Conservation (phyloP, 805 yeast genomes). For the Candida michaelii region DNA sequence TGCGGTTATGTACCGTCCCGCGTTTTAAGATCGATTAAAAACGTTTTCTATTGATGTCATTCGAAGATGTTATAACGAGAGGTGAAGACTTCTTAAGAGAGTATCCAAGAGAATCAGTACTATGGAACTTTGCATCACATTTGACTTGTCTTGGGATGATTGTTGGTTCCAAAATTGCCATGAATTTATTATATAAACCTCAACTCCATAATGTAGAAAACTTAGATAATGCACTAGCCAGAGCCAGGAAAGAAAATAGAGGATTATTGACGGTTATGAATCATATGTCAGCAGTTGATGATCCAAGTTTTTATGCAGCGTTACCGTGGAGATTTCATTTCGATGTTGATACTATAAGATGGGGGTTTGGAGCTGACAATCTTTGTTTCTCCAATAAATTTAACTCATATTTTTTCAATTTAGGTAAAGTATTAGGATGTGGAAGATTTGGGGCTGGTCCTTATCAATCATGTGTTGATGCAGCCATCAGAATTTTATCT, state of each 20-base stretch:
- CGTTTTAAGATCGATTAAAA: neutral
- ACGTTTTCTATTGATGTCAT: constrained; percentile 51
- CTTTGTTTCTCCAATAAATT: constrained; percentile 69
- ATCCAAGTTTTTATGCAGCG: constrained; percentile 86
- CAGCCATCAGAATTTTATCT: constrained; percentile 73
- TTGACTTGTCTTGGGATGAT: constrained; percentile 68
- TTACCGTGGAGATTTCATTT: constrained; percentile 69
- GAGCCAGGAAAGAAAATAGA: constrained; percentile 65
- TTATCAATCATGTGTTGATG: constrained; percentile 87
- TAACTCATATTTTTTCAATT: constrained; percentile 64
- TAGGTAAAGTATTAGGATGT: constrained; percentile 87
- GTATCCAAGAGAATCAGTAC: constrained; percentile 55
- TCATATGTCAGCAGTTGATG: constrained; percentile 90
- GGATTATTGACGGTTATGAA: constrained; percentile 86
- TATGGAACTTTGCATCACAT: constrained; percentile 71
- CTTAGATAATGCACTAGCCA: constrained; percentile 62
- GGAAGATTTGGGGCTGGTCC: constrained; percentile 91
- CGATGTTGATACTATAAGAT: constrained; percentile 68
- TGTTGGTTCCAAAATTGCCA: constrained; percentile 58
- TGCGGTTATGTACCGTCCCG: neutral
- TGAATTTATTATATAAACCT: constrained; percentile 65
- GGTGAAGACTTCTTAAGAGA: constrained; percentile 70
- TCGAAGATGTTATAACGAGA: constrained; percentile 62
- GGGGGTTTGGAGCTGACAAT: constrained; percentile 95
- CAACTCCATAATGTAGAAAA: constrained; percentile 59